phyloP scores from a whole-genome alignment of 441 rosid species.

The Capsella rubella region DNA sequence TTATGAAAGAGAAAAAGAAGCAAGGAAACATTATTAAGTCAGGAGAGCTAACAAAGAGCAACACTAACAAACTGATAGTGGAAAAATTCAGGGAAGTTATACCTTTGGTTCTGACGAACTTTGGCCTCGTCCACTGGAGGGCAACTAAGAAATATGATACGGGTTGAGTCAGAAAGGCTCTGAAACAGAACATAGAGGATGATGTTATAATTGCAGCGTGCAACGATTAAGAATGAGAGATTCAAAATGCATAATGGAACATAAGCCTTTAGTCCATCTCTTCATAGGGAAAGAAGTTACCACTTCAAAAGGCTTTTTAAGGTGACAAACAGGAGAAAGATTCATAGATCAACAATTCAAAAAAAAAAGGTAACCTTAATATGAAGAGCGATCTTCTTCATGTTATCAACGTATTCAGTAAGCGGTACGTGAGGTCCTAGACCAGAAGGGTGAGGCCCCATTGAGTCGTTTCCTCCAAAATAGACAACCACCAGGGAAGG shows the following conservation, averaged over 20 bases:
- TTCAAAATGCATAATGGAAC: neutral
- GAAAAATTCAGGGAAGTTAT: constrained; percentile 2
- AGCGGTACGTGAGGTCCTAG: constrained; percentile 95
- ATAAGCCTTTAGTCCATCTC: neutral
- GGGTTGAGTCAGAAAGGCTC: constrained; percentile 78
- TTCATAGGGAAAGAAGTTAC: neutral
- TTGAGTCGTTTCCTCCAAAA: constrained; percentile 96
- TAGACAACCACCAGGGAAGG: constrained; percentile 89
- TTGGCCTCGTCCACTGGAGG: constrained; percentile 88
- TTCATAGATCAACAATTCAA: neutral
- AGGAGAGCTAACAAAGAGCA: constrained; percentile 18
- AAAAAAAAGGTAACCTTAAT: constrained; percentile 65
- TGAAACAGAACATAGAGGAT: constrained; percentile 46
- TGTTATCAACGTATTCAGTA: constrained; percentile 75
- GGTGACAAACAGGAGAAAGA: neutral
- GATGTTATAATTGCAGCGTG: neutral
- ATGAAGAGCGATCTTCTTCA: constrained; percentile 80
- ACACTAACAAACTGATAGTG: constrained; percentile 8
- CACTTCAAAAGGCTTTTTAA: neutral
- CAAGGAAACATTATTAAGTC: neutral
- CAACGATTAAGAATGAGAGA: neutral
- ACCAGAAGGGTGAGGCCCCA: constrained; percentile 89
- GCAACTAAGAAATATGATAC: constrained; percentile 71
- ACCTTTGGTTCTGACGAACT: constrained; percentile 64
- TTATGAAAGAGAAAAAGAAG: constrained; percentile 20